Evolutionary conservation across 352 stramenopile genomes (phyloP).

Genomic region (Phytophthora rubi): DNA sequence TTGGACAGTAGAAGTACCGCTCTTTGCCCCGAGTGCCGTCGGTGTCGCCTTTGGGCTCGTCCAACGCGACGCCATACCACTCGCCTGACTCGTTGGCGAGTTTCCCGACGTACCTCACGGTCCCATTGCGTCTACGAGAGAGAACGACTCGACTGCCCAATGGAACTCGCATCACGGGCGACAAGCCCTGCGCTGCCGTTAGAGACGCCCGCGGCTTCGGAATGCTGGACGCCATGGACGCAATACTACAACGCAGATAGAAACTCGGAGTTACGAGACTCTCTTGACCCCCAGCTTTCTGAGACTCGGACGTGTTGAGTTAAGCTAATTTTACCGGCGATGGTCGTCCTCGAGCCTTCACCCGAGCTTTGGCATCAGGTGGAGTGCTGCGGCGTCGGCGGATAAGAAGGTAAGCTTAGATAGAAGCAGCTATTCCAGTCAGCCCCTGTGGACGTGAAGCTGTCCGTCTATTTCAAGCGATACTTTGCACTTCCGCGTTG

Average conservation of each 20-base stretch:
- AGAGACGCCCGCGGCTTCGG: slow-evolving; percentile 36
- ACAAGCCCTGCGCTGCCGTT: slow-evolving; percentile 23
- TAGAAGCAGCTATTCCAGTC: slow-evolving; percentile 14
- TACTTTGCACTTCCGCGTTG: not conserved
- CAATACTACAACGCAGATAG: not conserved
- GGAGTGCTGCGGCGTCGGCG: not conserved
- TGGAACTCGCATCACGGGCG: slow-evolving; percentile 51
- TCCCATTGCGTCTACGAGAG: slow-evolving; percentile 56
- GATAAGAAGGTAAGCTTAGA: slow-evolving; percentile 19
- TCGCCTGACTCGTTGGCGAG: slow-evolving; percentile 60
- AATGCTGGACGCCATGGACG: slow-evolving; percentile 41
- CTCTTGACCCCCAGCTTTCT: slow-evolving; percentile 6
- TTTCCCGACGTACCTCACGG: slow-evolving; percentile 70
- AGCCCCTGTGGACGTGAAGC: not conserved
- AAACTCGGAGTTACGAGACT: not conserved
- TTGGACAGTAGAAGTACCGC: slow-evolving; percentile 59
- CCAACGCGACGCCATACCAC: slow-evolving; percentile 72
- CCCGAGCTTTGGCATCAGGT: slow-evolving; percentile 6
- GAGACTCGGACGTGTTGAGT: slow-evolving; percentile 26
- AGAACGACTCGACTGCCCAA: slow-evolving; percentile 64
- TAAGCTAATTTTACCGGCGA: slow-evolving; percentile 24
- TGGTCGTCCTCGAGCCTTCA: slow-evolving; percentile 27
- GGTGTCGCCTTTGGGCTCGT: slow-evolving; percentile 67
- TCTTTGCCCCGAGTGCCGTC: slow-evolving; percentile 59
- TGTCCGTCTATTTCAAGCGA: slow-evolving; percentile 18